These are phyloP conservation scores for Pyricularia sp. DNA, from an alignment of 2,329 filamentous ascomycete genomes.

Conservation along the genomic window DNA sequence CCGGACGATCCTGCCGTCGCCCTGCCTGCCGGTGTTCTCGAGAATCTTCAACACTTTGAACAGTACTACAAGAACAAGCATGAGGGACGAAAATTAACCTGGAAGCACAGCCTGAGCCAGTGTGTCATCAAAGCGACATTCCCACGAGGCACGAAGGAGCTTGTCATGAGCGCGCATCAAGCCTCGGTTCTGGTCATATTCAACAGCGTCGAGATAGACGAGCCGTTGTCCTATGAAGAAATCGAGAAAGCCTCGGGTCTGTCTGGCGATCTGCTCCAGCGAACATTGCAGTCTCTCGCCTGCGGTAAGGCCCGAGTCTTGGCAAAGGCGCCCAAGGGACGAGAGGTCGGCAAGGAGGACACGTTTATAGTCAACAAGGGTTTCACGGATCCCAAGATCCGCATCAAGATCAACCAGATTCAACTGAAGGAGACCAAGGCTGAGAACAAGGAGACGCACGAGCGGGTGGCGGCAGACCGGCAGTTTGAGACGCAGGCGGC, in stretches of 20 bases:
- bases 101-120: conserved; percentile 89
- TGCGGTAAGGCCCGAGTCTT: conserved; percentile 81
- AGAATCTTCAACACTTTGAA: conserved; percentile 72
- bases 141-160: conserved; percentile 67
- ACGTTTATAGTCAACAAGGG: conserved; percentile 68
- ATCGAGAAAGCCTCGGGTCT: conserved; percentile 65
- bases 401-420: conserved; percentile 98
- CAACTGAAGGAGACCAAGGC: conserved; percentile 92
- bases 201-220: conserved; percentile 47
- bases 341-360: conserved; percentile 66
- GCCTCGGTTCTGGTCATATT: conserved; percentile 84
- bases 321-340: conserved; percentile 70
- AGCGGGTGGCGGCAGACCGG: conserved; percentile 75
- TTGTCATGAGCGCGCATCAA: conserved; percentile 85
- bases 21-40: conserved; percentile 61
- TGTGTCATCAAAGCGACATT: conserved; percentile 77
- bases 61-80: conserved; percentile 81
- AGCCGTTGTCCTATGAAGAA: conserved; percentile 54
- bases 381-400: conserved; percentile 71
- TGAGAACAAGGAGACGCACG: conserved; percentile 89
- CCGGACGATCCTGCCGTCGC: conserved; percentile 53
- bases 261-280: conserved; percentile 63
- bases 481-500: conserved; percentile 96
- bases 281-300: conserved; percentile 88
- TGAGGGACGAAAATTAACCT: conserved; percentile 70